Base-by-base conservation (phyloP, 208 protist genomes). In the Trypanosomatidae sp. region DNA sequence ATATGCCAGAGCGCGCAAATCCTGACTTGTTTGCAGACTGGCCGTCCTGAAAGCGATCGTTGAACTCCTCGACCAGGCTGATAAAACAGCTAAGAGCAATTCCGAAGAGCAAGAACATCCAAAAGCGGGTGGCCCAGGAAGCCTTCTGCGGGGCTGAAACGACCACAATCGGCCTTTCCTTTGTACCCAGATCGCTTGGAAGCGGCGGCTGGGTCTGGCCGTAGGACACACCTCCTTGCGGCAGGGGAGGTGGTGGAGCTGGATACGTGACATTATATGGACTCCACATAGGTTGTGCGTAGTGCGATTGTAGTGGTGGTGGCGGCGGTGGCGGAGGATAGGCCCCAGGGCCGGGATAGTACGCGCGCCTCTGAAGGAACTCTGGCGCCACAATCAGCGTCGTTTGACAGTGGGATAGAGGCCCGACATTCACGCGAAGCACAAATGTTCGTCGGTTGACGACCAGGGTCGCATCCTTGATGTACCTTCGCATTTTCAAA, bases 141-240 rank as follows among this genome's bases (percentile, higher is more conserved):
- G 82, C 70, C 70, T 85, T 83, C 79, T 91, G 86, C 17, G 85
- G 83, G 13, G 89, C 88, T 39, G 91, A 88, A 13, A 91, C 80
- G 41, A 96, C 88, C 33, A 96, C 89, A 56, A 96, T 79, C 15
- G 91, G 91, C 44, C 88, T 84, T 65, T 92, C 89, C 41, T 87
- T 84, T 0, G 88, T 96, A 62, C 91, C 91, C 44, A 96, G 68
- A 36, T 93, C 86, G 58, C 66, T 80, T 25, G 80, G 71, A 7
- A 87, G 66, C 12, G 74, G 77, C 41, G 62, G 36, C 10, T 56
- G 69, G 25, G 28, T 30, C 46, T 65, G 71, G 8, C 59, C 70
- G 49, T 69, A 79, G 30, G 64, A 19, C 68, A 78, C 64, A 15
- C 65, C 62, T 28, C 62, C 69, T 52, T 84, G 79, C 12, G 53